phyloP scores from a whole-genome alignment of 306 rosid genomes.

The Gillenia trifoliata region DNA sequence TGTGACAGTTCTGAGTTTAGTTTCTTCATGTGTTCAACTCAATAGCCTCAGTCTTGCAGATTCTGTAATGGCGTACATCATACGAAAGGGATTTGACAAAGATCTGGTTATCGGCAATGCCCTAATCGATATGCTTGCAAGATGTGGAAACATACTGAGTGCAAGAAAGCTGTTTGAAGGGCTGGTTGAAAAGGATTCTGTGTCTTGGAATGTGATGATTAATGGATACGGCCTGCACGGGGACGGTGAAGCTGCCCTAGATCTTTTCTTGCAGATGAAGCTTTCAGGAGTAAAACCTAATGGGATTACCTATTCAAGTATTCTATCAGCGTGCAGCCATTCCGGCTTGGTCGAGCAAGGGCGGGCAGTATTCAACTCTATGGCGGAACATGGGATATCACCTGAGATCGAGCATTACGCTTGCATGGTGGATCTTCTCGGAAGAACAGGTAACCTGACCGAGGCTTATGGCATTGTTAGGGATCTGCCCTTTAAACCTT shows the following conservation, averaged over 20 bases:
- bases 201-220: constrained; percentile 35
- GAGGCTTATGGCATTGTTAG: constrained; percentile 27
- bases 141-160: constrained; percentile 20
- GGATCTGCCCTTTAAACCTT: constrained; percentile 20
- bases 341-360: constrained; percentile 29
- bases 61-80: constrained; percentile 9
- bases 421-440: constrained; percentile 36
- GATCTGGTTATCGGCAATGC: constrained; percentile 20
- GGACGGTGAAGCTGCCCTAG: constrained; percentile 28
- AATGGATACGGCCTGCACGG: constrained; percentile 31
- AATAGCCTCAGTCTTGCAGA: constrained; percentile 12
- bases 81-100: constrained; percentile 22
- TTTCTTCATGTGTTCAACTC: constrained; percentile 26
- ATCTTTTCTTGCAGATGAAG: constrained; percentile 31
- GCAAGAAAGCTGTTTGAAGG: constrained; percentile 30
- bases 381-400: constrained; percentile 17
- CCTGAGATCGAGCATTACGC: constrained; percentile 25
- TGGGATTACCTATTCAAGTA: constrained; percentile 11
- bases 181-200: constrained; percentile 12
- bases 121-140: constrained; percentile 28
- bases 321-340: constrained; percentile 38
- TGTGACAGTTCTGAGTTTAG: constrained; percentile 21
- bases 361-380: constrained; percentile 18
- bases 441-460: constrained; percentile 26
- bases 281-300: constrained; percentile 16